phyloP scores from a whole-genome alignment of 441 rosid genomes.

The Mallotus japonicus region DNA sequence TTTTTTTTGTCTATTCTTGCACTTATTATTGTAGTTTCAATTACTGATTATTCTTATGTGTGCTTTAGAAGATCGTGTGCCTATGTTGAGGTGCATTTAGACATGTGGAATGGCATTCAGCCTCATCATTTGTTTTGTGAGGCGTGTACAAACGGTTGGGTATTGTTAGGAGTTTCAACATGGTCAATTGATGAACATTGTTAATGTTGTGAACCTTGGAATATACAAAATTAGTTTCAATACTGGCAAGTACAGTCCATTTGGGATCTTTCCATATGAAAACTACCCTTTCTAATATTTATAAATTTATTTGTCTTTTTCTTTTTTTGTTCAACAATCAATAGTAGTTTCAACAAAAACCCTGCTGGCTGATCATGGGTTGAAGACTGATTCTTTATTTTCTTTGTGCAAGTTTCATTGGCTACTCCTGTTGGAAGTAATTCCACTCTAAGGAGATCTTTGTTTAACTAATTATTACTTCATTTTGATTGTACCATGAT shows the following conservation, averaged over 20 bases:
- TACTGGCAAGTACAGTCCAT: constrained; percentile 67
- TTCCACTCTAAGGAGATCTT: constrained; percentile 37
- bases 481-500: not conserved
- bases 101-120: constrained; percentile 56
- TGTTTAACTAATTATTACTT: constrained; percentile 41
- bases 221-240: constrained; percentile 75
- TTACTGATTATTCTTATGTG: constrained; percentile 8
- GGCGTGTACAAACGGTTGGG: constrained; percentile 45
- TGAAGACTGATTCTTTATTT: not conserved
- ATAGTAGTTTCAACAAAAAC: not conserved
- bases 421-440: constrained; percentile 50
- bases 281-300: too few species aligned
- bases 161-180: constrained; percentile 55
- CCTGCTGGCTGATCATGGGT: not conserved
- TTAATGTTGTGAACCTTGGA: constrained; percentile 53
- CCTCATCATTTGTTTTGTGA: constrained; percentile 41
- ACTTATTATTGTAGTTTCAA: too few species aligned
- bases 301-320: too few species aligned
- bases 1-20: constrained; percentile 6
- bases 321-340: too few species aligned
- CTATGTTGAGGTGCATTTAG: constrained; percentile 59
- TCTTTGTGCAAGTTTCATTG: constrained; percentile 37
- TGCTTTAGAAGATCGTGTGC: constrained; percentile 59
- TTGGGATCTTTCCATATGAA: constrained; percentile 71
- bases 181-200: constrained; percentile 48